A percentile compares a stretch with the other conserved stretches of the same genome.
These are phyloP conservation scores for Thelonectria olida DNA, from an alignment of 2,329 filamentous ascomycete species.

Conservation along the genomic window DNA sequence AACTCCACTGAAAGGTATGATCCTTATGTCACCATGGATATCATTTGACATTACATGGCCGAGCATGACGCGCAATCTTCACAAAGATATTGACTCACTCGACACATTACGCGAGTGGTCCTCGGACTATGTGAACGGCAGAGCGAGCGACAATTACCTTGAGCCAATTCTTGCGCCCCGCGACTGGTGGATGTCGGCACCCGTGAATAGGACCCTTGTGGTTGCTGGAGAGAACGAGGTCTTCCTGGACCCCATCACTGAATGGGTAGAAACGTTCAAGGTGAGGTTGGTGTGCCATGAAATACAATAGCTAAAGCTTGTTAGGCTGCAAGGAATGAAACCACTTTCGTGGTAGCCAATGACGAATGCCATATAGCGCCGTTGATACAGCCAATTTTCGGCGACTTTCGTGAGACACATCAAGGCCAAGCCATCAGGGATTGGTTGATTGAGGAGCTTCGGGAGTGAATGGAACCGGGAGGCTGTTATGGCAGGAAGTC, in stretches of 20 bases:
- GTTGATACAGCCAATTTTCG: neutral
- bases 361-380: neutral
- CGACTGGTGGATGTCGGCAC: neutral
- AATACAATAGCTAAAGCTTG: neutral
- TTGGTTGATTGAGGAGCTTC: neutral
- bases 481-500: no score
- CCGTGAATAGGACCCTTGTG: neutral
- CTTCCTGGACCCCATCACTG: neutral
- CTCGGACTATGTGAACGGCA: neutral
- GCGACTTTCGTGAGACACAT: neutral
- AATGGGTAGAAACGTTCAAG: constrained; percentile 36
- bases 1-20: neutral
- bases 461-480: no score
- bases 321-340: neutral
- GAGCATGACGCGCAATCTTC: neutral
- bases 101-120: neutral
- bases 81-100: neutral
- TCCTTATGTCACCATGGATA: neutral
- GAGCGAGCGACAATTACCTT: neutral
- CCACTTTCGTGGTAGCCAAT: neutral
- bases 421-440: neutral
- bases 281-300: constrained; percentile 18
- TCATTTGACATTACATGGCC: neutral
- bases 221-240: neutral
- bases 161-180: neutral